Conservation (phyloP, 257 asterid genomes). For the Perilla frutescens region DNA sequence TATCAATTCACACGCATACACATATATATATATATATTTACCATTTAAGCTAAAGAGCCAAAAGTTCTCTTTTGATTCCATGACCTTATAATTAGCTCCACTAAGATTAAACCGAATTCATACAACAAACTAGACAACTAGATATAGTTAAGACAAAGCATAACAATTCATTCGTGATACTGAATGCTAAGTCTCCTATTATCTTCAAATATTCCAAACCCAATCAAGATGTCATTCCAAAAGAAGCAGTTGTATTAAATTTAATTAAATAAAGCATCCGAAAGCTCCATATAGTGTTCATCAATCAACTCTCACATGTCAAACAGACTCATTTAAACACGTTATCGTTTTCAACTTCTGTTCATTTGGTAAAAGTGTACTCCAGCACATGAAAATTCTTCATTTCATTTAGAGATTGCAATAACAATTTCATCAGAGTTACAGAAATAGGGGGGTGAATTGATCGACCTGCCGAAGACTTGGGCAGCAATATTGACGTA, state of each 20-base stretch:
- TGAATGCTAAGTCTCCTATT: not conserved
- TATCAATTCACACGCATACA: too few relatives aligned
- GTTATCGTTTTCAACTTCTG: not conserved
- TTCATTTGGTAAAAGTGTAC: not conserved
- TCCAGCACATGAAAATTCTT: not conserved
- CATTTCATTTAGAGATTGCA: too few relatives aligned
- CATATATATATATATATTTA: not conserved
- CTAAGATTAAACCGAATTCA: not conserved
- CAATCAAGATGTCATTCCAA: not conserved
- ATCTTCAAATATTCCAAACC: not conserved
- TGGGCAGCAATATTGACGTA: constrained; percentile 79
- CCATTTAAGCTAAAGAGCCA: not conserved
- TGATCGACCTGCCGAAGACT: constrained; percentile 79
- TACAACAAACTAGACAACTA: not conserved
- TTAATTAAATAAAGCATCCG: not conserved
- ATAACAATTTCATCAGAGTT: not conserved
- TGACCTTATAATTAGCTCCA: not conserved
- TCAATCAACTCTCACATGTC: not conserved
- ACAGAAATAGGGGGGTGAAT: not conserved
- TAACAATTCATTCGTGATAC: not conserved
- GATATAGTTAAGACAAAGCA: not conserved
- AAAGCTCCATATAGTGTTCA: not conserved
- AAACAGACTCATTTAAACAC: not conserved
- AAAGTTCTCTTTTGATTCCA: not conserved
- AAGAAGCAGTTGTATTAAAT: not conserved